phyloP scores from a whole-genome alignment of 306 rosid genomes.

The Albizia julibrissin region DNA sequence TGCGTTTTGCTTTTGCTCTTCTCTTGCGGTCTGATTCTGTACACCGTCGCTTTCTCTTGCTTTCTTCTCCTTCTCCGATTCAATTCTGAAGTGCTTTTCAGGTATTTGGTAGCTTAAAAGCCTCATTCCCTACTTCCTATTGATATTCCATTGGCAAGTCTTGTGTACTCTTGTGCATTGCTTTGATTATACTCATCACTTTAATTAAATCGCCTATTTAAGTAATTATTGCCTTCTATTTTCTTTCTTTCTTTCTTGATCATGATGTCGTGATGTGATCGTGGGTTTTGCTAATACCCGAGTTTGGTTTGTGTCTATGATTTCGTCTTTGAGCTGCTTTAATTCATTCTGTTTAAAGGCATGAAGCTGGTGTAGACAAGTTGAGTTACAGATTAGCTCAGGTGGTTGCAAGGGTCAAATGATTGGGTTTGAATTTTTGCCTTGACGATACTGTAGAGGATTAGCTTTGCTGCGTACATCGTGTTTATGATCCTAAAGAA shows the following conservation, averaged over 20 bases:
- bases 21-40: neutral
- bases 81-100: slow-evolving; percentile 27
- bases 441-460: neutral
- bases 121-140: neutral
- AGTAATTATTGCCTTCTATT: neutral
- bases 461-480: neutral
- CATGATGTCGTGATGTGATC: slow-evolving; percentile 29
- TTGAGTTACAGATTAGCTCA: neutral
- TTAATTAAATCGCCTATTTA: slow-evolving; percentile 12
- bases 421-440: neutral
- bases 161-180: slow-evolving; percentile 28
- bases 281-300: neutral
- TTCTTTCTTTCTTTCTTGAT: neutral
- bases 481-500: neutral
- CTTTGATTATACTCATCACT: neutral
- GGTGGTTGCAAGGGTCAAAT: neutral
- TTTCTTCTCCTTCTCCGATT: neutral
- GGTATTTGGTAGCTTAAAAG: slow-evolving; percentile 19
- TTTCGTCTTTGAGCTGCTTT: neutral
- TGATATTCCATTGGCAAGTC: neutral
- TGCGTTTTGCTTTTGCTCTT: neutral
- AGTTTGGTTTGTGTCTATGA: neutral
- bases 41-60: neutral
- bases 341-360: neutral
- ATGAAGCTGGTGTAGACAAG: neutral